Evolutionary conservation across 2,329 filamentous ascomycete species (phyloP).

Genomic region (Colletotrichum neosansevieriae): DNA sequence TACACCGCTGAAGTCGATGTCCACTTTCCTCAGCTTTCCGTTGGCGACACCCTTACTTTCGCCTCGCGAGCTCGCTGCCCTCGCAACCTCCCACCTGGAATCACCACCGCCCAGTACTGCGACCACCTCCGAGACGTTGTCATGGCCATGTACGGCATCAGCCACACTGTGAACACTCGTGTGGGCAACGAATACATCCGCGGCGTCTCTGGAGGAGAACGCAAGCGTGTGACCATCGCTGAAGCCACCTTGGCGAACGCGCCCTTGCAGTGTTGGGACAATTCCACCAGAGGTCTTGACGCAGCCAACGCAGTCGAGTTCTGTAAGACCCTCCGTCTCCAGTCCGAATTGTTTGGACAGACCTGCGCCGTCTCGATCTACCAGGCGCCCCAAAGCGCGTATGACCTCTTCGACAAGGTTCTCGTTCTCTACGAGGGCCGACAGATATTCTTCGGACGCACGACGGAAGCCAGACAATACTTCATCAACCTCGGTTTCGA

Average conservation of each 20-base stretch:
- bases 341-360: constrained; percentile 45
- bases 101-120: constrained; percentile 55
- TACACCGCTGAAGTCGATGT: constrained; percentile 76
- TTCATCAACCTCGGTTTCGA: constrained; percentile 76
- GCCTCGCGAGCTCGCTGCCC: constrained; percentile 67
- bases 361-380: constrained; percentile 59
- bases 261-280: constrained; percentile 53
- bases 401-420: constrained; percentile 74
- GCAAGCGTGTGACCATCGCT: constrained; percentile 55
- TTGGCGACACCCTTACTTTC: constrained; percentile 72
- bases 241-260: constrained; percentile 49
- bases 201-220: constrained; percentile 67
- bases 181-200: constrained; percentile 68
- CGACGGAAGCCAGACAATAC: constrained; percentile 70
- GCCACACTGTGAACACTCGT: constrained; percentile 65
- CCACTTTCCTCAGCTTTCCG: constrained; percentile 69
- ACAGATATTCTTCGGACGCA: constrained; percentile 75
- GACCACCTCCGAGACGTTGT: constrained; percentile 64
- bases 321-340: constrained; percentile 46
- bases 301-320: constrained; percentile 40
- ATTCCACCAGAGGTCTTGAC: constrained; percentile 63
- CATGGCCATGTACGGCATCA: constrained; percentile 67
- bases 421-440: constrained; percentile 74
- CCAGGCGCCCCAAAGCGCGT: constrained; percentile 70
- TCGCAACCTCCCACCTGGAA: constrained; percentile 59